These are phyloP conservation scores for Trichosporon ovoides DNA, from an alignment of 1,284 basidiomycete species.

Conservation along the genomic window DNA sequence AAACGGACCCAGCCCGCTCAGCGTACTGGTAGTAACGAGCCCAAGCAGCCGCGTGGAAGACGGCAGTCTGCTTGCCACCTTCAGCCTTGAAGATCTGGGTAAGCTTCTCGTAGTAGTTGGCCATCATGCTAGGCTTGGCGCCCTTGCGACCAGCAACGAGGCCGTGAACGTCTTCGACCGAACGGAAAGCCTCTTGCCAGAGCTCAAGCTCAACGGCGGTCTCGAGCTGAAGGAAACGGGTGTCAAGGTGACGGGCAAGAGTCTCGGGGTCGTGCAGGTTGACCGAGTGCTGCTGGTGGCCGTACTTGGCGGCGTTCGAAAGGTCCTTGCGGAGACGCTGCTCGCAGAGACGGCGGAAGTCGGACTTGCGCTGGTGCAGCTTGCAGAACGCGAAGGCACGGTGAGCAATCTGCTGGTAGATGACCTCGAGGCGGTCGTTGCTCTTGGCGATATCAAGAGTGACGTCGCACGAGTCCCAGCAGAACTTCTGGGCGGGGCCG, in stretches of 20 bases:
- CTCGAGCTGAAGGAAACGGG: conserved; percentile 94
- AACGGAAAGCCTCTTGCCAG: conserved; percentile 99
- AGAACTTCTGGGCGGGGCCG: conserved; percentile 95
- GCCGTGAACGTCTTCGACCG: conserved; percentile 97
- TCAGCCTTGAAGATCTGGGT: conserved; percentile 76
- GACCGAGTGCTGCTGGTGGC: conserved; percentile 93
- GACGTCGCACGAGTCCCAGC: conserved; percentile 97
- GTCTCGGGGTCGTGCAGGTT: conserved; percentile 96
- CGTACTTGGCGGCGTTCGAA: conserved; percentile 90
- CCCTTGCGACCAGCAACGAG: conserved; percentile 78
- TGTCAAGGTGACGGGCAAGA: conserved; percentile 94
- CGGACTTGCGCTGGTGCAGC: conserved; percentile 88
- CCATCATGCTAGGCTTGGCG: conserved; percentile 93
- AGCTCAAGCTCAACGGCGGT: conserved; percentile 98
- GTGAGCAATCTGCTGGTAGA: conserved; percentile 95
- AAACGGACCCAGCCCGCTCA: conserved; percentile 60
- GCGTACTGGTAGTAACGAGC: conserved; percentile 64
- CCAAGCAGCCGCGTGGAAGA: conserved; percentile 98
- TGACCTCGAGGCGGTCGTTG: conserved; percentile 85
- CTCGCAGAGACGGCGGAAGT: conserved; percentile 95
- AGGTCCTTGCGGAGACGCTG: conserved; percentile 87
- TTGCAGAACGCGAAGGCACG: conserved; percentile 97
- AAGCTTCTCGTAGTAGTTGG: conserved; percentile 97
- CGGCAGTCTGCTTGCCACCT: conserved; percentile 63
- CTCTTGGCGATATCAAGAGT: conserved; percentile 96